These are phyloP conservation scores for Yamadazyma akitaensis DNA, from an alignment of 805 yeast species.

Conservation along the genomic window DNA sequence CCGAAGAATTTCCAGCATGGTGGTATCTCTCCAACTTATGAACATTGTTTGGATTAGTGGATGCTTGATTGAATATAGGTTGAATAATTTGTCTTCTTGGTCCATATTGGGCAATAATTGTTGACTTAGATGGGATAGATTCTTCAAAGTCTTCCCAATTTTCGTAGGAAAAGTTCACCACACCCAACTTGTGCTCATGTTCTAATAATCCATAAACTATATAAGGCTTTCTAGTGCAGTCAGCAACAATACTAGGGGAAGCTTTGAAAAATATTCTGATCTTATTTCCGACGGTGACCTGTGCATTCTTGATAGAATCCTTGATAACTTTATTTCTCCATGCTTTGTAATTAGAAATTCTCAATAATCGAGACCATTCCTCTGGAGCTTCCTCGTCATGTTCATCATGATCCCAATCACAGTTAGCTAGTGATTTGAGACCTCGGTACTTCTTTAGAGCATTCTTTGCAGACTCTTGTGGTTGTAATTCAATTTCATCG, in stretches of 20 bases:
- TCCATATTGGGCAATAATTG: slow-evolving; percentile 86
- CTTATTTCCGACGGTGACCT: slow-evolving; percentile 54
- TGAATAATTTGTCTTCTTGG: slow-evolving; percentile 79
- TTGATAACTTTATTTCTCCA: slow-evolving; percentile 68
- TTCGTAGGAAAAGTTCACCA: slow-evolving; percentile 75
- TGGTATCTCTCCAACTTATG: slow-evolving; percentile 82
- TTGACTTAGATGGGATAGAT: slow-evolving; percentile 81
- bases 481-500: slow-evolving; percentile 86
- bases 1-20: slow-evolving; percentile 64
- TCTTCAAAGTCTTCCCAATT: slow-evolving; percentile 88
- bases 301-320: slow-evolving; percentile 46
- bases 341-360: slow-evolving; percentile 73
- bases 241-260: slow-evolving; percentile 34
- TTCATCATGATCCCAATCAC: slow-evolving; percentile 88
- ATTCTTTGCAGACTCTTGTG: slow-evolving; percentile 71
- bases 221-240: slow-evolving; percentile 40
- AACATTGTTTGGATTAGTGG: slow-evolving; percentile 77
- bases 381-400: slow-evolving; percentile 70
- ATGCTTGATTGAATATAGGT: slow-evolving; percentile 79
- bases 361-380: slow-evolving; percentile 71
- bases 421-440: slow-evolving; percentile 71
- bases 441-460: slow-evolving; percentile 81
- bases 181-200: slow-evolving; percentile 84
- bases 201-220: slow-evolving; percentile 70
- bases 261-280: slow-evolving; percentile 59